These are phyloP conservation scores for Alisma plantagoaquatica DNA, from an alignment of 106 monocot genomes.

Conservation along the genomic window DNA sequence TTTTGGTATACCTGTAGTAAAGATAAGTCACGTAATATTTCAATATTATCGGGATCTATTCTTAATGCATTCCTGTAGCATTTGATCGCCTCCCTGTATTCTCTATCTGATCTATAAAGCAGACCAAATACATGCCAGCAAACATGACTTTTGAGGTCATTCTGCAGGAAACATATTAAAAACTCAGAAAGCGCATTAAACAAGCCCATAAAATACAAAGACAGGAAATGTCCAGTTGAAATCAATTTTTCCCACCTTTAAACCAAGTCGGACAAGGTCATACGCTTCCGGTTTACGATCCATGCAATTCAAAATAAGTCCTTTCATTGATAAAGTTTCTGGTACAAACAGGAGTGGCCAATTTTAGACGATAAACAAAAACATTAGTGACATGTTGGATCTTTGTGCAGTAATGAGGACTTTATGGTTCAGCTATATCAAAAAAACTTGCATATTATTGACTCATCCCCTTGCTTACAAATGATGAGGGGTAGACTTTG, in stretches of 20 bases:
- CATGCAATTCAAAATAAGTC: constrained; percentile 93
- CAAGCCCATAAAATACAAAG: not conserved
- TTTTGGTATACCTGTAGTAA: constrained; percentile 62
- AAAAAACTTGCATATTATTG: too few relatives aligned
- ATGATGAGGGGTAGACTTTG: too few relatives aligned
- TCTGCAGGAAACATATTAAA: constrained; percentile 36
- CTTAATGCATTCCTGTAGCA: constrained; percentile 95
- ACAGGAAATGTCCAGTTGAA: not conserved
- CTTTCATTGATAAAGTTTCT: constrained; percentile 99
- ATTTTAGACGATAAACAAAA: not conserved
- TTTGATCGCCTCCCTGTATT: constrained; percentile 98
- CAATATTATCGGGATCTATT: constrained; percentile 96
- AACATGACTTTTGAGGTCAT: constrained; percentile 99
- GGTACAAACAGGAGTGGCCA: not conserved
- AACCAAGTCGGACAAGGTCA: constrained; percentile 89
- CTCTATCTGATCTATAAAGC: constrained; percentile 97
- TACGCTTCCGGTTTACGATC: constrained; percentile 95
- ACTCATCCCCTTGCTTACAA: too few relatives aligned
- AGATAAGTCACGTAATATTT: constrained; percentile 90
- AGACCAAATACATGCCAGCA: constrained; percentile 99
- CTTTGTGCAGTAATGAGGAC: too few relatives aligned
- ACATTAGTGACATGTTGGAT: too few relatives aligned
- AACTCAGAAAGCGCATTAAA: not conserved
- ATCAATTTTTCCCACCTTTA: too few relatives aligned
- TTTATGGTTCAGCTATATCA: too few relatives aligned